These are phyloP conservation scores for Tephrocybe sp. DNA, from an alignment of 768 basidiomycete genomes.

Conservation along the genomic window DNA sequence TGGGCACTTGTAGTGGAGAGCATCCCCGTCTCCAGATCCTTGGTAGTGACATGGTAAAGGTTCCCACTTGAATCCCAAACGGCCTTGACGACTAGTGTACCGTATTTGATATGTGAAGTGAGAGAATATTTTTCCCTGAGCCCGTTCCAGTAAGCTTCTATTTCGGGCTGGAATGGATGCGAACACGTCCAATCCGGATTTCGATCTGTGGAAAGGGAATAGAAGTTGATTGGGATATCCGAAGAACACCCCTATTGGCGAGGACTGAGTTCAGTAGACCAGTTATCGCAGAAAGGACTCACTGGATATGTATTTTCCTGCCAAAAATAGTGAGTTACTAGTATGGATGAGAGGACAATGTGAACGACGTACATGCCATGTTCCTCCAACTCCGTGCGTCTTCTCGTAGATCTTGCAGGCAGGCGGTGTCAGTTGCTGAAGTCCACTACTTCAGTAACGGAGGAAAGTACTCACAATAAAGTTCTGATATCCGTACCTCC, in stretches of 20 bases:
- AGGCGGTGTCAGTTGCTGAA: background rate
- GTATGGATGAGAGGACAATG: too few species aligned
- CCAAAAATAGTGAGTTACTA: background rate
- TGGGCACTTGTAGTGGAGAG: constrained; percentile 33
- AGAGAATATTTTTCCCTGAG: constrained; percentile 42
- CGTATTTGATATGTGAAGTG: constrained; percentile 39
- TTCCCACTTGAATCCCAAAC: constrained; percentile 41
- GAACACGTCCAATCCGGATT: constrained; percentile 39
- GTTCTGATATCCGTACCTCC: constrained; percentile 34
- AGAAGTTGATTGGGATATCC: constrained; percentile 37
- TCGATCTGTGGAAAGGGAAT: constrained; percentile 39
- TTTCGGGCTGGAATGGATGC: constrained; percentile 41
- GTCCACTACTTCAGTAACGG: too few species aligned
- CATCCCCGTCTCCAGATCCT: constrained; percentile 33
- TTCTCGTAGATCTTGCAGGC: constrained; percentile 54
- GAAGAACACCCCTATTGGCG: constrained; percentile 37
- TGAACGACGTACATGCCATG: constrained; percentile 56
- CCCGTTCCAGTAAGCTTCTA: constrained; percentile 37
- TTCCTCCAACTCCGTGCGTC: constrained; percentile 44
- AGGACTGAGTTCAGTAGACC: background rate
- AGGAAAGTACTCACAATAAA: constrained; percentile 46
- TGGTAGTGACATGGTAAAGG: constrained; percentile 35
- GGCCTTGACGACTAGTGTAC: constrained; percentile 41
- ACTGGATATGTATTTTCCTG: constrained; percentile 40
- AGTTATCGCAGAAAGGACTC: background rate